phyloP scores from a whole-genome alignment of 768 basidiomycete genomes.

The Mrakia gelida region DNA sequence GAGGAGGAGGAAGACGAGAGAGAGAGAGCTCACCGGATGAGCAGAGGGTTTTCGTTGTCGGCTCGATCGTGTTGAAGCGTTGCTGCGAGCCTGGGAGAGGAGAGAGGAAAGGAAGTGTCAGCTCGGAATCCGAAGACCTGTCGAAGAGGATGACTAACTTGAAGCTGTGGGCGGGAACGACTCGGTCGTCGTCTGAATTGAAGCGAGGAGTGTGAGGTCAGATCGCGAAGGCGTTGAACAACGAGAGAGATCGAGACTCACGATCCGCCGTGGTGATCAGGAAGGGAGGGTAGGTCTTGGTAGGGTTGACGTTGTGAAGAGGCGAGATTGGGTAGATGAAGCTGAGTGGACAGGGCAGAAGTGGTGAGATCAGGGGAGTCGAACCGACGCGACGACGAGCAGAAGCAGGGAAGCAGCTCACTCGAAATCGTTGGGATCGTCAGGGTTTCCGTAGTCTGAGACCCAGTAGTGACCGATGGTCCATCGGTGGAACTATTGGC shows the following conservation, averaged over 20 bases:
- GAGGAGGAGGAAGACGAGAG: too few species aligned
- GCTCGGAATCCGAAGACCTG: neutral
- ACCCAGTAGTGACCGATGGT: slow-evolving; percentile 79
- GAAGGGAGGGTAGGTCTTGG: slow-evolving; percentile 61
- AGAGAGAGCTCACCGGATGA: slow-evolving; percentile 53
- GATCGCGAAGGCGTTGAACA: neutral
- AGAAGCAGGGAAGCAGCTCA: slow-evolving; percentile 62
- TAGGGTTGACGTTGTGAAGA: slow-evolving; percentile 66
- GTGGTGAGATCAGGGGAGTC: neutral
- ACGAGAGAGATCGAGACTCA: slow-evolving; percentile 46
- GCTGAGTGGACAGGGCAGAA: neutral
- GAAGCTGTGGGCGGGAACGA: slow-evolving; percentile 82
- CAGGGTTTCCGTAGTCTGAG: slow-evolving; percentile 72
- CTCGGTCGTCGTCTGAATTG: slow-evolving; percentile 68
- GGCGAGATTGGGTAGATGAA: slow-evolving; percentile 57
- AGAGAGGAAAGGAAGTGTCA: neutral
- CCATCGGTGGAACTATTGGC: slow-evolving; percentile 62
- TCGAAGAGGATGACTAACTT: slow-evolving; percentile 45
- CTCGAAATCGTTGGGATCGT: slow-evolving; percentile 72
- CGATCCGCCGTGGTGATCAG: slow-evolving; percentile 78
- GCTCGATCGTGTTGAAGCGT: slow-evolving; percentile 65
- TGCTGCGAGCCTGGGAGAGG: slow-evolving; percentile 53
- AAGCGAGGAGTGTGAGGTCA: neutral
- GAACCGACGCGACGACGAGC: neutral
- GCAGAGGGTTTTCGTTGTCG: slow-evolving; percentile 65